These are phyloP conservation scores for Eucommia ulmoides DNA, from an alignment of 257 asterid species.

Conservation along the genomic window DNA sequence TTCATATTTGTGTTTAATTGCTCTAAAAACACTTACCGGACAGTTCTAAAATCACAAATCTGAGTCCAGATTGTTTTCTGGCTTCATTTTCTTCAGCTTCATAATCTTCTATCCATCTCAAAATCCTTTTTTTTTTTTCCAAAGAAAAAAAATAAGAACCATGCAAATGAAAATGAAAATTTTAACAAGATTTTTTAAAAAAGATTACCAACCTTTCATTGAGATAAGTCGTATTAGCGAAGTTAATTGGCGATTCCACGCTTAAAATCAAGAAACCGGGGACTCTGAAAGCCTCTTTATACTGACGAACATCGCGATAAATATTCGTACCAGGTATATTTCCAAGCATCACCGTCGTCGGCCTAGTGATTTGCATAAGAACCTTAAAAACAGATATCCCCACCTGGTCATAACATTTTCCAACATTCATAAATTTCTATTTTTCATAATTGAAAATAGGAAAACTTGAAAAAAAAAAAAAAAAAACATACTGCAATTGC, in stretches of 20 bases:
- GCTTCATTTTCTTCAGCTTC: conserved; percentile 26
- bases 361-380: conserved; percentile 71
- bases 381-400: conserved; percentile 68
- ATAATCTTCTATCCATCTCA: conserved; percentile 69
- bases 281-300: conserved; percentile 45
- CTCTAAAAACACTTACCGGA: conserved; percentile 62
- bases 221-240: conserved; percentile 69
- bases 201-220: conserved; percentile 51
- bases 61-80: conserved; percentile 28
- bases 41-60: conserved; percentile 55
- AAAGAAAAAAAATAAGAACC: background rate
- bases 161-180: background rate
- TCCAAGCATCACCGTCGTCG: conserved; percentile 62
- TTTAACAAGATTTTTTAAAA: background rate
- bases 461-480: no score
- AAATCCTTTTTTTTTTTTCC: conserved; percentile 31
- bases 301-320: conserved; percentile 61
- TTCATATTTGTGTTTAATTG: background rate
- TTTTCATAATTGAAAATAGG: no score
- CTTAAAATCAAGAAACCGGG: conserved; percentile 59
- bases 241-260: conserved; percentile 80
- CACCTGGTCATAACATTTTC: no score
- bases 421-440: no score
- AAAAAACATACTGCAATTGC: conserved; percentile 56
- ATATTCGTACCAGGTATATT: conserved; percentile 66